Evolutionary conservation across 2,329 filamentous ascomycete genomes (phyloP).

Genomic region (Verticillium dahliae): DNA sequence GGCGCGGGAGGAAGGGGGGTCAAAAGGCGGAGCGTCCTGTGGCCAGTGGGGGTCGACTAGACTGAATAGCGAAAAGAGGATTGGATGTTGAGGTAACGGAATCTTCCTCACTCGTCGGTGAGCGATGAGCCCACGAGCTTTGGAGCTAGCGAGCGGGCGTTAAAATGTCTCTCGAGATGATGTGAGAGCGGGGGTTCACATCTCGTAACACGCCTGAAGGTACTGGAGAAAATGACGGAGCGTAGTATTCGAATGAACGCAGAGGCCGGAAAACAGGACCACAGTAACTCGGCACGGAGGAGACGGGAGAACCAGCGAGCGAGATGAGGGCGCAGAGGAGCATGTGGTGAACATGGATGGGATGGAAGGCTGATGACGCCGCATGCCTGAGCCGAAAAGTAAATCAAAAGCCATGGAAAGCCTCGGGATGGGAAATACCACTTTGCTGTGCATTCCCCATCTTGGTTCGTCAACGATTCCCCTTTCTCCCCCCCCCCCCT

Average conservation of each 20-base stretch:
- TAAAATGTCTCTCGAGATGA: neutral
- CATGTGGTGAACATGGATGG: neutral
- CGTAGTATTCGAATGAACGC: neutral
- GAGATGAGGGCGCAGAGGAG: neutral
- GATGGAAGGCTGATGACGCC: neutral
- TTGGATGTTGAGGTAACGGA: neutral
- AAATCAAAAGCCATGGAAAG: neutral
- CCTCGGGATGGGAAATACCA: neutral
- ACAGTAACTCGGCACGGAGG: neutral
- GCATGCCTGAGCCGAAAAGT: neutral
- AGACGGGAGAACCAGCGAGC: neutral
- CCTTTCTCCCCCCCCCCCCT: no score
- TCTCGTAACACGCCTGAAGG: neutral
- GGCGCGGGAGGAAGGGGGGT: neutral
- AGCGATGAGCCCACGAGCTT: neutral
- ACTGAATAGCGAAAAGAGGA: neutral
- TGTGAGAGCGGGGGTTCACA: neutral
- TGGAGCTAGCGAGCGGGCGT: neutral
- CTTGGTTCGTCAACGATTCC: no score
- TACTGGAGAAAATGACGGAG: neutral
- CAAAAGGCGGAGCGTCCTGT: neutral
- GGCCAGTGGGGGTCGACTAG: neutral
- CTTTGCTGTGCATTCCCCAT: neutral
- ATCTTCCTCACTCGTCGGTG: neutral
- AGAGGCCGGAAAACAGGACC: neutral